phyloP scores from a whole-genome alignment of 2,329 filamentous ascomycete genomes.

The Fusarium sp. region DNA sequence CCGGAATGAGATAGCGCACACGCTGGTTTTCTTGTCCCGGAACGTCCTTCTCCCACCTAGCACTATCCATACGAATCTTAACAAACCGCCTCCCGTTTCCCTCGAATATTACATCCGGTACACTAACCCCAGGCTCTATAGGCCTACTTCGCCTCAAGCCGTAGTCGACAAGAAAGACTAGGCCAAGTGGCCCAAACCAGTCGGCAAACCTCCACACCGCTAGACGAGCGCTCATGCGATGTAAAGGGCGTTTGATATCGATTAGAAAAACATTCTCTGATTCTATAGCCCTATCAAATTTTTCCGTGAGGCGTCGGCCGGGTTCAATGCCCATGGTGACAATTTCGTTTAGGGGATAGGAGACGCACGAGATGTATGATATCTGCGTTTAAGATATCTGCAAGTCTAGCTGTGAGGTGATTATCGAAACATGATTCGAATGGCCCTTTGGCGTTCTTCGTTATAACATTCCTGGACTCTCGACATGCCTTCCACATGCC shows the following conservation, averaged over 20 bases:
- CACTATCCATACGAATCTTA: background rate
- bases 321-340: accelerated
- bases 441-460: background rate
- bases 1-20: background rate
- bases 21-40: background rate
- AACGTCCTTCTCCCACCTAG: background rate
- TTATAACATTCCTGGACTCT: background rate
- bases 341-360: background rate
- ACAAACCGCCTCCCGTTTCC: background rate
- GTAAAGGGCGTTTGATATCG: background rate
- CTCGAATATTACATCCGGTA: background rate
- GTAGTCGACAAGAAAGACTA: background rate
- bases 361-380: background rate
- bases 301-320: no score
- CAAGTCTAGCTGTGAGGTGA: background rate
- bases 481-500: background rate
- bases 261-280: background rate
- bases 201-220: background rate
- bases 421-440: background rate
- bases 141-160: background rate
- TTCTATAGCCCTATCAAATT: no score
- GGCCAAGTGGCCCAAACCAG: background rate
- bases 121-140: background rate
- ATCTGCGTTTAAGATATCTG: background rate
- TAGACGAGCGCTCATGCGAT: background rate